phyloP scores from a whole-genome alignment of 768 basidiomycete species.

The Agrocybe praecox region DNA sequence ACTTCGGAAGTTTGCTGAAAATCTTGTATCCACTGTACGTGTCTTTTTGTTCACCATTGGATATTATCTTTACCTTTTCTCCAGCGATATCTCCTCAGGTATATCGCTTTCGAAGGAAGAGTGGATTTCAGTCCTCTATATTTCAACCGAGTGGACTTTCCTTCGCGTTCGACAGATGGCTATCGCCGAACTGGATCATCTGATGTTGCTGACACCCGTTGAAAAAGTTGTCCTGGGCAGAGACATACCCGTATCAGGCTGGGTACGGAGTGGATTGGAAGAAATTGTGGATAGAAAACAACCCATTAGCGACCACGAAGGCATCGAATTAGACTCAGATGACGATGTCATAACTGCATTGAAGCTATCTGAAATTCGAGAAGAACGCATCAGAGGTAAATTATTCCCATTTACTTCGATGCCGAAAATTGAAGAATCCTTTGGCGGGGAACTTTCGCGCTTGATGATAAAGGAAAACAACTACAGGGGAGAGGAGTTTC shows the following conservation, averaged over 20 bases:
- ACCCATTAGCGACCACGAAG: background rate
- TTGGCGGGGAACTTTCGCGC: too few relatives aligned
- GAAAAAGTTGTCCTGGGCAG: background rate
- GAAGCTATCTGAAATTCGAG: background rate
- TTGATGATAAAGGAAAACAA: too few relatives aligned
- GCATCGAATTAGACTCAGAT: background rate
- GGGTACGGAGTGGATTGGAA: background rate
- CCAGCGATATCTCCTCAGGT: background rate
- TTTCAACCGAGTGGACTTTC: background rate
- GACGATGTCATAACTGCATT: background rate
- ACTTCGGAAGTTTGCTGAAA: background rate
- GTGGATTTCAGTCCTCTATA: background rate
- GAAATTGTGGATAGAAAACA: background rate
- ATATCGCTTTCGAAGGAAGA: background rate
- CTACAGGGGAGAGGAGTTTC: too few relatives aligned
- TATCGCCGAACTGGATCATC: background rate
- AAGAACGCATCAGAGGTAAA: background rate
- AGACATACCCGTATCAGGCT: background rate
- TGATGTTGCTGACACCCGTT: background rate
- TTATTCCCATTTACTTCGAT: background rate
- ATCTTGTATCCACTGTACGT: background rate
- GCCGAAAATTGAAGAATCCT: background rate
- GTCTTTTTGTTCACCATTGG: background rate
- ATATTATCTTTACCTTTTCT: background rate
- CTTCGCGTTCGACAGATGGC: background rate